phyloP scores from a whole-genome alignment of 2,329 filamentous ascomycete genomes.

The Phialemonium atrogriseum region DNA sequence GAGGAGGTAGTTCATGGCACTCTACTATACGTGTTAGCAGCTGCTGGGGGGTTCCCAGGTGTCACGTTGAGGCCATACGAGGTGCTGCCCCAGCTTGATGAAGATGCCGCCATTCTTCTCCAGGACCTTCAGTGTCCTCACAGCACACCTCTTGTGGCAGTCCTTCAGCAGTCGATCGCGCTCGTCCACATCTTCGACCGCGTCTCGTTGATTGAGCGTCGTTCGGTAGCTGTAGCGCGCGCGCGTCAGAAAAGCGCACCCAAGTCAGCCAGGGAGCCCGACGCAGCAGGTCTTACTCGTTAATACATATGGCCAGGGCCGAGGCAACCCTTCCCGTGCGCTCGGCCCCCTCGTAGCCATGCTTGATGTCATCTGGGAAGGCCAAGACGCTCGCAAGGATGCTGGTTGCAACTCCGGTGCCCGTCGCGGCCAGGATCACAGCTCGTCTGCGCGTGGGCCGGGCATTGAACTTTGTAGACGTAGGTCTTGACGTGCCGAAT shows the following conservation, averaged over 20 bases:
- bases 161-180: slow-evolving; percentile 62
- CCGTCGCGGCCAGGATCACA: slow-evolving; percentile 41
- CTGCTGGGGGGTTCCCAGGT: not conserved
- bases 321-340: slow-evolving; percentile 71
- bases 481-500: slow-evolving; percentile 5
- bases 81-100: slow-evolving; percentile 92
- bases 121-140: slow-evolving; percentile 74
- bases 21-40: slow-evolving; percentile 37
- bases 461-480: slow-evolving; percentile 9
- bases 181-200: slow-evolving; percentile 53
- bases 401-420: slow-evolving; percentile 39
- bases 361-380: slow-evolving; percentile 63
- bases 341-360: slow-evolving; percentile 66
- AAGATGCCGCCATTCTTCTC: slow-evolving; percentile 98
- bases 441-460: slow-evolving; percentile 14
- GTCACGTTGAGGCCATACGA: slow-evolving; percentile 41
- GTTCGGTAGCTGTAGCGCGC: slow-evolving; percentile 65
- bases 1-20: slow-evolving; percentile 90
- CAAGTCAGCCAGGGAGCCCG: not conserved
- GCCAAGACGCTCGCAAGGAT: slow-evolving; percentile 28
- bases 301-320: slow-evolving; percentile 73
- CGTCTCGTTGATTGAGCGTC: slow-evolving; percentile 64
- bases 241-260: slow-evolving; percentile 5
- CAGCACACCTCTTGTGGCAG: slow-evolving; percentile 88
- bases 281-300: slow-evolving; percentile 52